Conservation (phyloP, 2,329 filamentous ascomycete species). For the Sporothrix globosa region DNA sequence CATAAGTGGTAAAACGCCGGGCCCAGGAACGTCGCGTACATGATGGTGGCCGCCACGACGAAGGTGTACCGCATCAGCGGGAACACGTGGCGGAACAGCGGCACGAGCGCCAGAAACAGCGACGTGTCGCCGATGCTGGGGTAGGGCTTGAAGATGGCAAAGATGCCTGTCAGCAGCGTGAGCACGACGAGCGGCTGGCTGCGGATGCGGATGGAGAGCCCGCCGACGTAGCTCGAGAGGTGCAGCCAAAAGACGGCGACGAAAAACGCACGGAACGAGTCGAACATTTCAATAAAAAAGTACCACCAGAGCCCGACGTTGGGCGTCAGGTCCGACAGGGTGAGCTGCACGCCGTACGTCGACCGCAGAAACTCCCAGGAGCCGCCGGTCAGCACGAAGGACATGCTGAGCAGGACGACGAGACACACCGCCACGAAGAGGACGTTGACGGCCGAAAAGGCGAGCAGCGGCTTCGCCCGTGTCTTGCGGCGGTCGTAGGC, state of each 20-base stretch:
- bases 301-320: conserved; percentile 99
- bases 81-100: conserved; percentile 88
- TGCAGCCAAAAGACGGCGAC: conserved; percentile 98
- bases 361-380: conserved; percentile 88
- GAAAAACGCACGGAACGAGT: conserved; percentile 96
- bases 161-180: conserved; percentile 82
- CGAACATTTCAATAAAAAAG: conserved; percentile 99
- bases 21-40: conserved; percentile 87
- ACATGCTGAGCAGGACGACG: conserved; percentile 69
- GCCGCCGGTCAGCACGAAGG: conserved; percentile 70
- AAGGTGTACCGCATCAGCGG: conserved; percentile 94
- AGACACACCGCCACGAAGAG: conserved; percentile 58
- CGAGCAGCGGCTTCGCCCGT: conserved; percentile 41
- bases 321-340: conserved; percentile 88
- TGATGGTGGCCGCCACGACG: conserved; percentile 75
- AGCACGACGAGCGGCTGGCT: conserved; percentile 85
- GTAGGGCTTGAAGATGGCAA: conserved; percentile 96
- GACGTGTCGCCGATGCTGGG: conserved; percentile 89
- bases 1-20: conserved; percentile 96
- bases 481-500: conserved; percentile 66
- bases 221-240: conserved; percentile 84
- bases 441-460: conserved; percentile 61
- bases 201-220: conserved; percentile 78
- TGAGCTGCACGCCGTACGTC: conserved; percentile 90
- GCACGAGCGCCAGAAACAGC: conserved; percentile 79